Base-by-base conservation (phyloP, 768 basidiomycete species). In the Serendipita indica region DNA sequence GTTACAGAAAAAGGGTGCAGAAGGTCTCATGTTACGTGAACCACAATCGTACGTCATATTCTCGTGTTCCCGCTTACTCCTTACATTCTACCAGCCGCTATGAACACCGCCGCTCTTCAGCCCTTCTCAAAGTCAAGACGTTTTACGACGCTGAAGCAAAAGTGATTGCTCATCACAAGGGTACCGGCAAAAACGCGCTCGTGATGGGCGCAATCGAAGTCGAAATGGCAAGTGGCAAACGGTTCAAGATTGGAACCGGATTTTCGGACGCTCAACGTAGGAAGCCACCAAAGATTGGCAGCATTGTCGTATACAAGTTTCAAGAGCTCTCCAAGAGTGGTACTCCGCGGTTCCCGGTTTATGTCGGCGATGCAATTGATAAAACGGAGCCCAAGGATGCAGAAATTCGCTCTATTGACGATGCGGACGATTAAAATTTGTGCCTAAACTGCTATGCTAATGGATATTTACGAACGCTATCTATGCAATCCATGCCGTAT, bases 141-240 rank as follows among this genome's bases (percentile, higher is more conserved):
- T 82, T 81, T 66, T 79, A 78, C 63, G 79, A 82, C 62, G 79
- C 78, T 1, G 80, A 82, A 64, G 80, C 79, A 13, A 62, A 76
- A 33, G 78, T 82, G 4, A 78, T 72, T 2, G 60, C 45, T 3
- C 33, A 60, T 37, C 45, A 33, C 33, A 54, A 49, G 35, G 59
- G 59, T 5, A 20, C 27, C 16, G 59, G 59, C 33, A 60, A 60
- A 37, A 39, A 60, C 33, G 59, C 49, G n/a, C 33, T 27, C 6
- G 46, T 60, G 20, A 33, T 27, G n/a, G 59, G 59, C 0, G 59
- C 59, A 5, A 33, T 60, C 30, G 39, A 52, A 18, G 80, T 79
- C 65, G 75, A 74, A 64, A 82, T 82, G 80, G 76, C 70, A 52
- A 79, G 78, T 2, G 78, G 78, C 28, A 81, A 82, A 76, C 73